Evolutionary conservation across 352 stramenopile genomes (phyloP).

Genomic region (Phytophthora constricta): DNA sequence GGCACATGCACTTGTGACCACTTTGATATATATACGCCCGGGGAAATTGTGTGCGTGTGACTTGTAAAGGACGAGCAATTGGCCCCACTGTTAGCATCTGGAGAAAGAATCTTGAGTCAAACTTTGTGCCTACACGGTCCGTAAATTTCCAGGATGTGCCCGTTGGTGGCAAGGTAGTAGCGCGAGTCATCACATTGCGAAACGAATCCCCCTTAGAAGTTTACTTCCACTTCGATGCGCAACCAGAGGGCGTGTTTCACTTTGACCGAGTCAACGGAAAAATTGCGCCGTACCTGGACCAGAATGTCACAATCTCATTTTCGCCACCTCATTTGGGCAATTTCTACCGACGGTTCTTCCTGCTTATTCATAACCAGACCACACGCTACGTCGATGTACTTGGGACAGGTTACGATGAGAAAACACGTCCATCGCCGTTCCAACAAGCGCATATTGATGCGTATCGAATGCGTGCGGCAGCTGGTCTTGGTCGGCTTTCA

Average conservation of each 20-base stretch:
- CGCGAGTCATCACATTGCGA: conserved; percentile 81
- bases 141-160: conserved; percentile 92
- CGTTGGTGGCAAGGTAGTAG: conserved; percentile 55
- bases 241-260: conserved; percentile 81
- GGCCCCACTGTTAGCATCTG: conserved; percentile 74
- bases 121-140: conserved; percentile 72
- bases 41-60: conserved; percentile 86
- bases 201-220: conserved; percentile 82
- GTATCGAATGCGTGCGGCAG: conserved; percentile 60
- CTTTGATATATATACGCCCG: conserved; percentile 90
- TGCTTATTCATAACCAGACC: conserved; percentile 87
- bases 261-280: conserved; percentile 81
- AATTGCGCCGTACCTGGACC: conserved; percentile 82
- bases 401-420: conserved; percentile 90
- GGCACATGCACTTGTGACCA: conserved; percentile 92
- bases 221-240: conserved; percentile 81
- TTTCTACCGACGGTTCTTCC: conserved; percentile 92
- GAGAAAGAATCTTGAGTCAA: conserved; percentile 83
- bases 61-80: conserved; percentile 71
- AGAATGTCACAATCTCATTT: conserved; percentile 88
- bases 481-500: conserved; percentile 71
- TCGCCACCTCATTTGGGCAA: conserved; percentile 77
- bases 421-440: conserved; percentile 90
- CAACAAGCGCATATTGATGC: conserved; percentile 92
- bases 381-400: conserved; percentile 89